Conservation (phyloP, 805 yeast species). For the Sugiyamaella boreocaroliniensis region DNA sequence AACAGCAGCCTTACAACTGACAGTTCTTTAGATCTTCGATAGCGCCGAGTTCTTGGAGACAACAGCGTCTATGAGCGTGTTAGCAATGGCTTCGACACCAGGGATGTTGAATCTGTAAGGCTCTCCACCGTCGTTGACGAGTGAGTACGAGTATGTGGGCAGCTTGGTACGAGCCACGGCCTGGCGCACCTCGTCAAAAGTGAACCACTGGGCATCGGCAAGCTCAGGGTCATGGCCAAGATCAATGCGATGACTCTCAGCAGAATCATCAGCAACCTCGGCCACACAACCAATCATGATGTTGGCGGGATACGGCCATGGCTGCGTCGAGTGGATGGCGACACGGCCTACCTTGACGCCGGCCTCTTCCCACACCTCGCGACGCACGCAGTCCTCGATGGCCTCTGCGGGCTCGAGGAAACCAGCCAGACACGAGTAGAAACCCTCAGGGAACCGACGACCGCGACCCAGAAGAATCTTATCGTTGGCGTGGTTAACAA, state of each 20-base stretch:
- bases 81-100: slow-evolving; percentile 31
- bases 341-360: slow-evolving; percentile 64
- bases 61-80: slow-evolving; percentile 27
- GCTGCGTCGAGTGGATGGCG: slow-evolving; percentile 67
- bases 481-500: slow-evolving; percentile 53
- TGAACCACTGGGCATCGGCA: slow-evolving; percentile 81
- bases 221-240: slow-evolving; percentile 82
- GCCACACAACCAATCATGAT: slow-evolving; percentile 91
- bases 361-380: slow-evolving; percentile 95
- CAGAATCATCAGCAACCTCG: slow-evolving; percentile 56
- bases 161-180: slow-evolving; percentile 27
- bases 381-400: slow-evolving; percentile 74
- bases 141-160: slow-evolving; percentile 8
- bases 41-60: not conserved
- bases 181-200: slow-evolving; percentile 43
- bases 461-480: slow-evolving; percentile 67
- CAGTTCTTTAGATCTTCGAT: not conserved
- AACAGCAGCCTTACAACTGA: too few relatives aligned
- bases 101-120: slow-evolving; percentile 23
- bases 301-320: slow-evolving; percentile 97
- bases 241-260: slow-evolving; percentile 38
- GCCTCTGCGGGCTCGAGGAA: slow-evolving; percentile 95
- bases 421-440: slow-evolving; percentile 89
- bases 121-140: not conserved
- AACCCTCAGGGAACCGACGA: slow-evolving; percentile 49